Evolutionary conservation across 2,329 filamentous ascomycete genomes (phyloP), one percentile per base, ranked within the genome.

Genomic region (Spiromastix sp.): DNA sequence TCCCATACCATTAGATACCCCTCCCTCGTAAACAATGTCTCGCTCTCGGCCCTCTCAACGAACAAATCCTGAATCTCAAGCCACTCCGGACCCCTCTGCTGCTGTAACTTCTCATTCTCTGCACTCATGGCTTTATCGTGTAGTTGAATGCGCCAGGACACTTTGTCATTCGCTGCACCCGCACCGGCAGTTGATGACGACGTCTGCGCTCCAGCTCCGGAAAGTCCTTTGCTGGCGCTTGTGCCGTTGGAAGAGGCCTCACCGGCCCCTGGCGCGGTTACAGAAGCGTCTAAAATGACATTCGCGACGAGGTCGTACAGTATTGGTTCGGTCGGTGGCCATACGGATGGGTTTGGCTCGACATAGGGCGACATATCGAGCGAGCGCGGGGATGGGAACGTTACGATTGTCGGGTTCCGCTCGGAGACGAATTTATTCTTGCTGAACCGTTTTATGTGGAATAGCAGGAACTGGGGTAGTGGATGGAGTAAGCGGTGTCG

Each of bases 1-100:
- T 96, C 91, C 91, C 91, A 96, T 29, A 98, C 77, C 73, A 96
- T 93, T 39, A 96, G 63, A 67, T 96, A 96, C 37, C 83, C 83
- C 70, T 98, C 91, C 34, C 89, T 85, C 0, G 93, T 81, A 52
- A 94, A 93, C 45, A 98, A 57, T 48, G 93, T 72, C 66, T 98
- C 89, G 43, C 76, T 83, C 60, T 89, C 81, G 13, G 91, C 82
- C 59, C 80, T 79, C 55, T 95, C 84, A 5, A 98, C 89, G 55
- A 81, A 95, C 46, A 98, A 57, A 64, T 98, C 91, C 65, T 98
- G 91, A 37, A 87, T 81, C 39, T 93, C 82, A 35, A 93, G 75
- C 91, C 91, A 98, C 56, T 93, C 82, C 21, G 83, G 81, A 15
- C 80, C 50, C 22, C 55, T 55, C 36, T 58, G 51, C 30, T 57